A percentile compares a stretch with the other conserved stretches of the same genome.
Conservation (phyloP, 106 monocot species). For the Iris macrosiphon region DNA sequence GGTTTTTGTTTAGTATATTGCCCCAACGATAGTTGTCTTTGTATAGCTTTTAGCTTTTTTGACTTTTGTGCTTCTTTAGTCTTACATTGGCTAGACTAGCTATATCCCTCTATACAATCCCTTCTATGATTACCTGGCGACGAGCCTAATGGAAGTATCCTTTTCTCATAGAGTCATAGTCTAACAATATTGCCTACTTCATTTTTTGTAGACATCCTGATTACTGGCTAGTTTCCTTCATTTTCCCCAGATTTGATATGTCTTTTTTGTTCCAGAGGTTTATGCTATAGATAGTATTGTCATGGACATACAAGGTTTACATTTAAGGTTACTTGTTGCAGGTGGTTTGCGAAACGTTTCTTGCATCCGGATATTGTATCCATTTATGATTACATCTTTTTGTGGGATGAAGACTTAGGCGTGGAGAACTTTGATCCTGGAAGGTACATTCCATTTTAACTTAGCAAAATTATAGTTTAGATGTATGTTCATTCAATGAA, state of each 20-base stretch:
- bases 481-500: background rate
- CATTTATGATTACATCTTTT: slow-evolving; percentile 71
- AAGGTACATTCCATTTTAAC: slow-evolving; percentile 37
- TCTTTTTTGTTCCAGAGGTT: background rate
- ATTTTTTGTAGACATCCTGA: background rate
- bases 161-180: no score
- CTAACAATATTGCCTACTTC: no score
- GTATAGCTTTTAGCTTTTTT: no score
- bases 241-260: background rate
- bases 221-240: background rate
- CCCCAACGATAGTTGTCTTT: no score
- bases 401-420: slow-evolving; percentile 97
- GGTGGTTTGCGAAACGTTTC: slow-evolving; percentile 99
- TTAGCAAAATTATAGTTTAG: background rate
- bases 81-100: no score
- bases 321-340: slow-evolving; percentile 19
- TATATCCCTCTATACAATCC: no score
- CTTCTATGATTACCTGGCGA: no score
- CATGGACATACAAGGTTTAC: background rate
- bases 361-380: slow-evolving; percentile 82
- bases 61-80: no score
- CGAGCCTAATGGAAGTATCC: no score
- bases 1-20: no score
- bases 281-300: background rate
- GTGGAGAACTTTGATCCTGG: slow-evolving; percentile 83